Base-by-base conservation (phyloP, 441 rosid species). In the Corymbia calophylla region DNA sequence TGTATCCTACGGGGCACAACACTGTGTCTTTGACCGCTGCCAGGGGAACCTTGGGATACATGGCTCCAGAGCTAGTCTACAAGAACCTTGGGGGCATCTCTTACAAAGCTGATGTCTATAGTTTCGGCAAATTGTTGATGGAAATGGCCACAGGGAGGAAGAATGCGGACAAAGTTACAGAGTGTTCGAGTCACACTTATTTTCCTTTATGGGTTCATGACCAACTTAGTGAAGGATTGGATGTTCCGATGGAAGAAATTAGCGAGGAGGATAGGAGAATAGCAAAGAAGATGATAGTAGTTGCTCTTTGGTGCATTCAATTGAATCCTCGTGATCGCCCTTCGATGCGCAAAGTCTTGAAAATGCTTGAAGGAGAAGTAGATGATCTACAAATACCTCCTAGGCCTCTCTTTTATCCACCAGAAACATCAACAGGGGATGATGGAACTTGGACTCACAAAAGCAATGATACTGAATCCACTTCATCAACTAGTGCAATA, bases 101-200 rank as follows among this genome's bases (percentile, higher is more conserved):
- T 60, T 5, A 27, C 66, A 60, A 27, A 60, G 66, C 66, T 14
- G 66, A 27, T 60, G 66, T 60, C 66, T 60, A 60, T 27, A 60
- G 66, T 60, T 60, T 60, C 1, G 66, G 31, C 16, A 60, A 60
- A 27, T 60, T 60, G 31, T 60, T 60, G n/a, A 27, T 60, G 66
- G 66, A 60, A 60, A 60, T 60, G 66, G 31, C 66, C 2, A 60
- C 15, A 27, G 1, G 31, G 31, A 27, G 31, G 66, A 27, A 60
- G 7, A 60, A 27, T 60, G 16, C 7, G 1, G 66, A 60, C 1
- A 6, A 0, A 1, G 3, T 1, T 11, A 7, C 0, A 0, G 66
- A 60, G 16, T 27, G 11, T 60, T 60, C 66, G 3, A 27, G 16
- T 27, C 31, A 60, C 5, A 60, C 0, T 5, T 60, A 60, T 31